Base-by-base conservation (phyloP, 2,329 filamentous ascomycete genomes). In the Hypoxylon rubiginosum region DNA sequence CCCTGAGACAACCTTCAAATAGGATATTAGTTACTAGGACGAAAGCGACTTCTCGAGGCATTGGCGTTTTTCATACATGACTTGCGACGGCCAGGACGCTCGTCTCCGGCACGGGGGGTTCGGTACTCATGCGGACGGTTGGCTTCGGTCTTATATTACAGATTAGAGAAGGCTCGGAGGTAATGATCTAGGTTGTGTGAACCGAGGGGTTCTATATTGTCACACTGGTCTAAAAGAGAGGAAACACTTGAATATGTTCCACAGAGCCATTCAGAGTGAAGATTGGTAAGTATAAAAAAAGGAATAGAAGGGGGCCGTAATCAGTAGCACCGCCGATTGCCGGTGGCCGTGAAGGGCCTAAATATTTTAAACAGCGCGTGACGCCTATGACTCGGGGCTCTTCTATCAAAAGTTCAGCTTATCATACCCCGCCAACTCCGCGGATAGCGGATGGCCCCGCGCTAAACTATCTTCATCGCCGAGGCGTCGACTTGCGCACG, bases 21-120 rank as follows among this genome's bases (percentile, higher is more conserved):
- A 75, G 59, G 64, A 43, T 28, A 75, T 78, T 79, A 74, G 73
- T 70, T 71, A 74, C 65, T 66, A 73, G 65, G 61, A 65, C 49
- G 60, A 67, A 58, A 62, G 58, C 61, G 64, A 52, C 51, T 64
- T 55, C 24, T 50, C 56, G 51, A 60, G 62, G 53, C 48, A 64
- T 64, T 72, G 73, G 74, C 68, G 21, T 56, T 65, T 28, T 62
- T 61, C 76, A 74, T 78, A 97, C 94, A 94, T 97, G 94, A 81
- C 94, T 97, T 78, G 94, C 94, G 73, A 97, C 88, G 63, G 94
- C 94, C 77, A 97, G 86, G 67, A 97, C 93, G 72, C 83, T 83
- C 60, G 88, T 89, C 73, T 88, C 86, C 36, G 86, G 86, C 41
- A 89, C 79, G 36, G 79, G 83, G 17, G 78, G 75, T 62, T 81